A percentile compares a stretch with the other conserved stretches of the same genome.
Evolutionary conservation across 805 yeast species (phyloP).

Genomic region (Cyberlindnera nakhonratchasimensis): DNA sequence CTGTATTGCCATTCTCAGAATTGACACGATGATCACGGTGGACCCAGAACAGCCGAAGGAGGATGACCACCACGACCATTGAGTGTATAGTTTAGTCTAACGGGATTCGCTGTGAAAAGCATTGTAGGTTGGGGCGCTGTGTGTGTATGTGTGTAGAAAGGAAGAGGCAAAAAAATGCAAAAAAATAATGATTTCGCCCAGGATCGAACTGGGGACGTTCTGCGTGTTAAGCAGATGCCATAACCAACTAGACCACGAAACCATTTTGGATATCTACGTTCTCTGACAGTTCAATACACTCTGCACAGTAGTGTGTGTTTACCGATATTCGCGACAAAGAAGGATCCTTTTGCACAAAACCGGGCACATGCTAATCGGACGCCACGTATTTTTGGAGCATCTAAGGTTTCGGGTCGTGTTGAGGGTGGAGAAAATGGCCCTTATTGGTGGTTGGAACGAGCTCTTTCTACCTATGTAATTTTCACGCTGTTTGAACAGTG

Average conservation of each 20-base stretch:
- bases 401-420: too few species aligned
- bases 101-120: neutral
- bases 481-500: too few species aligned
- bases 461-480: too few species aligned
- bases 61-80: constrained; percentile 72
- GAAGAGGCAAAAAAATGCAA: neutral
- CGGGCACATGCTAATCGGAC: neutral
- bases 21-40: constrained; percentile 96
- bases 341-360: neutral
- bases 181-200: constrained; percentile 84
- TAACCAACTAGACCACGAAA: constrained; percentile 99
- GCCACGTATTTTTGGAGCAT: too few species aligned
- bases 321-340: neutral
- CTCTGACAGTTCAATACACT: neutral
- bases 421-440: too few species aligned
- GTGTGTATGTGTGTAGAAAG: too few species aligned
- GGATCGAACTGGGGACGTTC: constrained; percentile 99
- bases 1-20: constrained; percentile 93
- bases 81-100: neutral
- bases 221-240: constrained; percentile 99
- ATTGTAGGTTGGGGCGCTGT: too few species aligned
- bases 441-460: too few species aligned
- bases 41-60: constrained; percentile 93
- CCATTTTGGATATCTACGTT: constrained; percentile 40
- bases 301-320: too few species aligned